Percentiles rank a stretch among this genome's conserved stretches.
Evolutionary conservation across 192 early-diverging fungal genomes (phyloP).

Genomic region (Coemansia erecta): DNA sequence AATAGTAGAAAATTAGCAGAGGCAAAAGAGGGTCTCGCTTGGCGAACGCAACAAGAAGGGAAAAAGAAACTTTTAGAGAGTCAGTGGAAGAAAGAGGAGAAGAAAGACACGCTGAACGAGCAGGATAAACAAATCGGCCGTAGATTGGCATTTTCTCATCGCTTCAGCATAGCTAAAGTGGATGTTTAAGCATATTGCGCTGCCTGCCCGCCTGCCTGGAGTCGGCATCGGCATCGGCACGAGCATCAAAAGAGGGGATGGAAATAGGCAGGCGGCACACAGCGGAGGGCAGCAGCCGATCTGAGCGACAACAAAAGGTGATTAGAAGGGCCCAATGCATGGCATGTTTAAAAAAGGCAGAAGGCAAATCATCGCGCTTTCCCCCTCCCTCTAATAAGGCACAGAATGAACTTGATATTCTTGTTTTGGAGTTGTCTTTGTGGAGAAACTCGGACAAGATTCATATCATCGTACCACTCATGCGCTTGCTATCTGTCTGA

Average conservation of each 20-base stretch:
- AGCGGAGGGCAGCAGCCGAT: slow-evolving; percentile 9
- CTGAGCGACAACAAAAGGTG: slow-evolving; percentile 10
- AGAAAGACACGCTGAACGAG: too few relatives aligned
- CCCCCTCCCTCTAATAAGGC: not conserved
- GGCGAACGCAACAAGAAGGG: not conserved
- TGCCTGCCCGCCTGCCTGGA: not conserved
- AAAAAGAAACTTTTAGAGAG: not conserved
- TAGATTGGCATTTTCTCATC: too few relatives aligned
- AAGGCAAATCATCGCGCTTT: not conserved
- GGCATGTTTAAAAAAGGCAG: not conserved
- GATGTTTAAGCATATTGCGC: not conserved
- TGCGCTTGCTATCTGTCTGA: too few relatives aligned
- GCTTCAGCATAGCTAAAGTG: not conserved
- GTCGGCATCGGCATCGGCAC: not conserved
- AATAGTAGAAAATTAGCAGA: not conserved
- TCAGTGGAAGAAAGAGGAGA: not conserved
- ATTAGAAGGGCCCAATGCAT: too few relatives aligned
- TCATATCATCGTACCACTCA: too few relatives aligned
- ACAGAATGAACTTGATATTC: too few relatives aligned
- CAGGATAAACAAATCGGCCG: too few relatives aligned
- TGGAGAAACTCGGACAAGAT: too few relatives aligned
- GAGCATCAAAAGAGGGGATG: not conserved
- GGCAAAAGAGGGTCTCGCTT: not conserved
- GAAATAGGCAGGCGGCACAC: not conserved
- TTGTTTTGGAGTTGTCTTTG: too few relatives aligned